phyloP scores from a whole-genome alignment of 2,329 filamentous ascomycete genomes.

The Talaromyces sp. region DNA sequence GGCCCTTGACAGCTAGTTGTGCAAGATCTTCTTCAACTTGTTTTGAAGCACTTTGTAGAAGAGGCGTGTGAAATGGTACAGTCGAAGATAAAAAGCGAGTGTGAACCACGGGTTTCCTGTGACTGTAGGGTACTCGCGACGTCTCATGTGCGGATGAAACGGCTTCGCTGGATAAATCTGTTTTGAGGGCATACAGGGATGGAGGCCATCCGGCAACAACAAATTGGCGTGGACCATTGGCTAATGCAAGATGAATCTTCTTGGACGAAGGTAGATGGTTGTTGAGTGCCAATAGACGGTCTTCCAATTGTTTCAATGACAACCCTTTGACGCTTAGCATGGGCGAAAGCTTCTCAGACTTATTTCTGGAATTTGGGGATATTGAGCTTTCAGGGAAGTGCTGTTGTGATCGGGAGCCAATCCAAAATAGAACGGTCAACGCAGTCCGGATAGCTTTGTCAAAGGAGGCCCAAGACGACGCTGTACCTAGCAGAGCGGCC shows the following conservation, averaged over 20 bases:
- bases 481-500: slow-evolving; percentile 81
- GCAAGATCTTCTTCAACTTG: background rate
- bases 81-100: slow-evolving; percentile 97
- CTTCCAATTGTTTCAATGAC: background rate
- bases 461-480: slow-evolving; percentile 89
- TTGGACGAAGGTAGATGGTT: slow-evolving; percentile 61
- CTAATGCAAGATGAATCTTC: slow-evolving; percentile 88
- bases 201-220: slow-evolving; percentile 94
- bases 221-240: slow-evolving; percentile 95
- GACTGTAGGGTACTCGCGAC: slow-evolving; percentile 74
- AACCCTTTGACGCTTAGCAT: slow-evolving; percentile 1
- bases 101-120: slow-evolving; percentile 92
- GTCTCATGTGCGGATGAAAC: slow-evolving; percentile 68
- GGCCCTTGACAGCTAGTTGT: background rate
- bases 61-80: background rate
- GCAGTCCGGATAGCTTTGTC: slow-evolving; percentile 71
- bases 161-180: slow-evolving; percentile 91
- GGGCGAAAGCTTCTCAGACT: background rate
- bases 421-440: slow-evolving; percentile 95
- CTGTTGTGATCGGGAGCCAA: slow-evolving; percentile 92
- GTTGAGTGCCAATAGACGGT: background rate
- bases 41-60: background rate
- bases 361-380: slow-evolving; percentile 51
- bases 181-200: slow-evolving; percentile 90
- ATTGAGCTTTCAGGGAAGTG: slow-evolving; percentile 92